Base-by-base conservation (phyloP, 169 alveolate genomes). In the Plasmodium gaboni region DNA sequence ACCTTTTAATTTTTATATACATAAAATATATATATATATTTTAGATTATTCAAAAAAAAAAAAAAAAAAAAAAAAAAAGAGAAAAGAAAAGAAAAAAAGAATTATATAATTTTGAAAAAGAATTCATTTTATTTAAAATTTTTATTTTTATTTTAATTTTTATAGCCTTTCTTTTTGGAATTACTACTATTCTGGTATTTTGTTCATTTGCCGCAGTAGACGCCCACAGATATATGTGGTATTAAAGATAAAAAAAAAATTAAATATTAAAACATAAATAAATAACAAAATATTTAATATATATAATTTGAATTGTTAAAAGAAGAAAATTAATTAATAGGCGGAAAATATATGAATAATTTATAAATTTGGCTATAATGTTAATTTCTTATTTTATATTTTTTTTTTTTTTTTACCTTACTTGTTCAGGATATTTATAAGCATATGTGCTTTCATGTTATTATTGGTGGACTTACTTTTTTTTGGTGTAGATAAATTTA, bases 401-500 rank as follows among this genome's bases (percentile, higher is more conserved):
- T 19, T 44, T 46, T 12, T 42, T 46, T 76, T 63, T 78, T 83
- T 70, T 59, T 70, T 68, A 22, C 28, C 32, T 48, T 32, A 17
- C 59, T 57, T 68, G 44, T 61, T 83, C 85, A 83, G 91, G 91
- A 68, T 83, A 83, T 83, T 83, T 26, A 65, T 38, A 38, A 83
- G 86, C 32, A 83, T 83, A 57, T 83, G 91, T 46, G 70, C 73
- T 24, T 83, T 68, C 42, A 38, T 83, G 50, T 42, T 83, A 26
- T 64, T 69, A 42, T 24, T 83, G 60, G 60, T 83, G 15, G 91
- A 83, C 44, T 8, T 83, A 24, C 53, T 83, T 61, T 83, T 83
- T 83, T 57, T 83, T 59, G 91, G 91, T 32, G 86, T 42, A 17
- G 91, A 83, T 67, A 83, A 83, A 69, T 83, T 83, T 83, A 83